Percentiles rank a stretch among this genome's conserved stretches.
Evolutionary conservation across 179 eudicot species (phyloP).

Genomic region (Beta macrorhiza): DNA sequence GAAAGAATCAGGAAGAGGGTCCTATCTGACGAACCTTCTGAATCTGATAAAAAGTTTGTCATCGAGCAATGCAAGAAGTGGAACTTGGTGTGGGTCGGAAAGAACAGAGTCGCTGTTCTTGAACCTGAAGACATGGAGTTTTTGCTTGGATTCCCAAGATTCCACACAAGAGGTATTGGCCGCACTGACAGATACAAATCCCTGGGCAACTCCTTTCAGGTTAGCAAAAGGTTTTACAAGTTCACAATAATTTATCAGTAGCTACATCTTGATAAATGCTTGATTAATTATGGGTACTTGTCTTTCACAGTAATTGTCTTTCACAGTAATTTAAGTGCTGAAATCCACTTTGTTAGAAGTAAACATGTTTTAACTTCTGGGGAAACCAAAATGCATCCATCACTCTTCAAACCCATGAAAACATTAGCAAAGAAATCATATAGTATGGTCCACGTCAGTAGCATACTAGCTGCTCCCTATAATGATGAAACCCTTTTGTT

Average conservation of each 20-base stretch:
- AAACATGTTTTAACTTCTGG: neutral
- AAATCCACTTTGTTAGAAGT: neutral
- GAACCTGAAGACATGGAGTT: slow-evolving; percentile 74
- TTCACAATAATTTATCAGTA: neutral
- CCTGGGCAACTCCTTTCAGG: slow-evolving; percentile 83
- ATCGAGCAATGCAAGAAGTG: slow-evolving; percentile 54
- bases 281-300: neutral
- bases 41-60: slow-evolving; percentile 37
- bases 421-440: neutral
- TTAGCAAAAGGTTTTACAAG: neutral
- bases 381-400: neutral
- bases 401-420: neutral
- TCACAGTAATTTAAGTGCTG: neutral
- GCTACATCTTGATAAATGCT: neutral
- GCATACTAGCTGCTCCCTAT: no score
- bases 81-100: slow-evolving; percentile 87
- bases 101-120: slow-evolving; percentile 56
- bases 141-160: slow-evolving; percentile 61
- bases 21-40: slow-evolving; percentile 50
- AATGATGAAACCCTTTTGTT: no score
- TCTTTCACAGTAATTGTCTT: neutral
- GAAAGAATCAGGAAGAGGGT: slow-evolving; percentile 49
- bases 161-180: slow-evolving; percentile 65
- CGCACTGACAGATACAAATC: slow-evolving; percentile 64
- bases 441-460: neutral